These are phyloP conservation scores for Alternaria rosae DNA, from an alignment of 2,329 filamentous ascomycete species.

Conservation along the genomic window DNA sequence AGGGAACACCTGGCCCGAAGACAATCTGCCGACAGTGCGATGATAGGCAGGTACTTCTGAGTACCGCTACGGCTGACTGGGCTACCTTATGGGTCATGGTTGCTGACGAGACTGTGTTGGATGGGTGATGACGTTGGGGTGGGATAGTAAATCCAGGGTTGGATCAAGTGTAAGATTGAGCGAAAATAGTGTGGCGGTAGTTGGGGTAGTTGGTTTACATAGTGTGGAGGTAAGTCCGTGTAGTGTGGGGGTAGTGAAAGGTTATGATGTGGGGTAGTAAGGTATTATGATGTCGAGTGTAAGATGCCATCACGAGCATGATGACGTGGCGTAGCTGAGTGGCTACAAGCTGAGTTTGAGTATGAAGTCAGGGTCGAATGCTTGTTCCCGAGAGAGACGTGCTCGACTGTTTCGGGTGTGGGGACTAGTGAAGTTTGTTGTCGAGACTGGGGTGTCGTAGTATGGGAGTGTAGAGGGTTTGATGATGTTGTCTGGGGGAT, in stretches of 20 bases:
- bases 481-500: not conserved
- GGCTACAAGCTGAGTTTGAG: not conserved
- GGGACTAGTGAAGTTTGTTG: not conserved
- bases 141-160: not conserved
- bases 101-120: conserved; percentile 22
- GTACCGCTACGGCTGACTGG: not conserved
- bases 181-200: not conserved
- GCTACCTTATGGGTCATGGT: not conserved
- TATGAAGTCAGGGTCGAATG: not conserved
- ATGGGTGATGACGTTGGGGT: conserved; percentile 15
- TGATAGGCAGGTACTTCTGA: too few relatives aligned
- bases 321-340: not conserved
- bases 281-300: not conserved
- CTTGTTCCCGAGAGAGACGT: not conserved
- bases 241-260: not conserved
- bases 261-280: not conserved
- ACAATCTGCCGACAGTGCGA: too few relatives aligned
- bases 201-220: not conserved
- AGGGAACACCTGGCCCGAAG: too few relatives aligned
- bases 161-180: not conserved
- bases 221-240: not conserved
- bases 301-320: not conserved
- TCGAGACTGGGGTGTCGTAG: not conserved
- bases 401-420: not conserved
- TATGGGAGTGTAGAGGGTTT: not conserved